Conservation (phyloP, 2,329 filamentous ascomycete genomes). For the Sclerotinia trifoliorum region DNA sequence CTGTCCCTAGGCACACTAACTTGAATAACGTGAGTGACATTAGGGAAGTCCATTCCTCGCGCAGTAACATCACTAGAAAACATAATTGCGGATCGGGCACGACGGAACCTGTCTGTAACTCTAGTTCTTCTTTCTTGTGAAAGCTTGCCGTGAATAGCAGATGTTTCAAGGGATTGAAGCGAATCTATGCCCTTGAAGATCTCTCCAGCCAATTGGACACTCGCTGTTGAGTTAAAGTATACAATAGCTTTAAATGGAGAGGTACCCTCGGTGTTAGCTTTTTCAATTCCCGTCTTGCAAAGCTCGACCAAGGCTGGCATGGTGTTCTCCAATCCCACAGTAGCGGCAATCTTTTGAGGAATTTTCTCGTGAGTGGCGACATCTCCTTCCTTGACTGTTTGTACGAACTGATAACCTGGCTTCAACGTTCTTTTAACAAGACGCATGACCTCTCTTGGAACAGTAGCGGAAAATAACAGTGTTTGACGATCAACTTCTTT, state of each 20-base stretch:
- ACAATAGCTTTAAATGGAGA: conserved; percentile 83
- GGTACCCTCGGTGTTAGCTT: conserved; percentile 22
- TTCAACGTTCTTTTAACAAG: conserved; percentile 75
- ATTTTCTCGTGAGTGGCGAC: conserved; percentile 81
- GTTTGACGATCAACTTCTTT: conserved; percentile 74
- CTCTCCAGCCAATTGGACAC: conserved; percentile 64
- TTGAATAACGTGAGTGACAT: conserved; percentile 76
- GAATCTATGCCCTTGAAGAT: conserved; percentile 46
- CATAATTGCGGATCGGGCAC: conserved; percentile 58
- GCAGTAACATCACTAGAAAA: conserved; percentile 81
- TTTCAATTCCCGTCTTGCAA: conserved; percentile 42
- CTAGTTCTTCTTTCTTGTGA: conserved; percentile 66
- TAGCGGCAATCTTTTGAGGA: conserved; percentile 71
- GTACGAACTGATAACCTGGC: conserved; percentile 81
- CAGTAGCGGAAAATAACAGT: conserved; percentile 91
- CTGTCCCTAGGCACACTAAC: conserved; percentile 61
- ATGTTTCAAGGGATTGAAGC: conserved; percentile 35
- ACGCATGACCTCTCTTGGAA: conserved; percentile 77
- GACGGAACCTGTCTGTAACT: conserved; percentile 71
- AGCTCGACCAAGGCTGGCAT: conserved; percentile 67
- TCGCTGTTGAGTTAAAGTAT: conserved; percentile 78
- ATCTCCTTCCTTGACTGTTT: conserved; percentile 80
- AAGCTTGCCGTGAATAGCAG: conserved; percentile 75
- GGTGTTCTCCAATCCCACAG: conserved; percentile 71
- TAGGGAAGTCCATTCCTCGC: conserved; percentile 79